Conservation (phyloP, 139 green algal species). For the Closterium sp. region DNA sequence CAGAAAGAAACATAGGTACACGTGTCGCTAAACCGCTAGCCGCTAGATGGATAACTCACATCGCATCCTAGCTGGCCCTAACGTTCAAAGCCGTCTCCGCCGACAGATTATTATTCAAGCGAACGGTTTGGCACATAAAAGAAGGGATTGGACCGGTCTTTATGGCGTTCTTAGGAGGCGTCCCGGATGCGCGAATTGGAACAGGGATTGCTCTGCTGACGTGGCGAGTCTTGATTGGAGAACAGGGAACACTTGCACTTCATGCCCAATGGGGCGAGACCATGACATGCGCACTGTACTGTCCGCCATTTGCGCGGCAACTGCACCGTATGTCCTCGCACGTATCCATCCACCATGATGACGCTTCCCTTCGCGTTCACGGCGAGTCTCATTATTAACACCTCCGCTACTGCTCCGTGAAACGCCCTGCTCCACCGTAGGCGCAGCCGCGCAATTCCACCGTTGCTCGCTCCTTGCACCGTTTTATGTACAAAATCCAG, state of each 20-base stretch:
- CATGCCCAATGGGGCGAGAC: neutral
- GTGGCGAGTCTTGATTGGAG: neutral
- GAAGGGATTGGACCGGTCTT: neutral
- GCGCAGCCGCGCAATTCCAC: neutral
- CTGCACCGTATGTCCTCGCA: neutral
- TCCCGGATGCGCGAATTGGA: no score
- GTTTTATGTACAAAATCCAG: neutral
- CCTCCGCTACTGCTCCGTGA: neutral
- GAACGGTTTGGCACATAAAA: neutral
- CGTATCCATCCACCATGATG: neutral
- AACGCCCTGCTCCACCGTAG: neutral
- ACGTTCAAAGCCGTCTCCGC: neutral
- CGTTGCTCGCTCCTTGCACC: neutral
- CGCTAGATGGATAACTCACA: neutral
- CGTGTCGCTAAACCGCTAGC: neutral
- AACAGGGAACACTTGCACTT: neutral
- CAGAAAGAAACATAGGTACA: neutral
- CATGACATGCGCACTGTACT: neutral
- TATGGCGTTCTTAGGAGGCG: no score
- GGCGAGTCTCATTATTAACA: neutral
- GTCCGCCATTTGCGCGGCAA: neutral
- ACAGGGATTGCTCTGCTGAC: no score
- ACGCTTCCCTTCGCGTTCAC: neutral
- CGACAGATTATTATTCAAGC: neutral
- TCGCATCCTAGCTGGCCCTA: neutral